phyloP scores from a whole-genome alignment of 1,139 yeast genomes.

The Debaryomycetaceae sp. region DNA sequence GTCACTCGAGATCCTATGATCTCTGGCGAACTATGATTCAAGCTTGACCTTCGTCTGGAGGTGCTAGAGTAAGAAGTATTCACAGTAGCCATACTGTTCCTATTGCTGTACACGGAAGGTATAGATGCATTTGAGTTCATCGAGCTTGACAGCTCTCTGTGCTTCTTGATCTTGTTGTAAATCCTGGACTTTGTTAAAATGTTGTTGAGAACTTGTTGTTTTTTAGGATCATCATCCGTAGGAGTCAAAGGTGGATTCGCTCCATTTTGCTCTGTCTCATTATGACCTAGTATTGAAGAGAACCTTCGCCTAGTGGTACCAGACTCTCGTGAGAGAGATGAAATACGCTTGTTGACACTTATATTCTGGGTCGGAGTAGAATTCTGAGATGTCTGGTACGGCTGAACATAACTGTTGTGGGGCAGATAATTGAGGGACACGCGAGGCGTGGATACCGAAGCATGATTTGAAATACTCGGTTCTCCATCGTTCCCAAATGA shows the following conservation, averaged over 20 bases:
- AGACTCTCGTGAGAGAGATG: slow-evolving; percentile 8
- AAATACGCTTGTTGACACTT: slow-evolving; percentile 6
- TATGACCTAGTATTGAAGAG: slow-evolving; percentile 21
- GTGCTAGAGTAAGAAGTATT: slow-evolving; percentile 16
- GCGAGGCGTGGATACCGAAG: slow-evolving; percentile 16
- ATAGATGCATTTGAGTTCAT: slow-evolving; percentile 24
- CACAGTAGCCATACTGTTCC: slow-evolving; percentile 26
- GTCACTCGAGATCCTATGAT: slow-evolving; percentile 6
- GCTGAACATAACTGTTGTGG: background rate
- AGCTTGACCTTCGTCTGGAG: slow-evolving; percentile 19
- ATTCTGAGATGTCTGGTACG: background rate
- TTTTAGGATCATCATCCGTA: slow-evolving; percentile 19
- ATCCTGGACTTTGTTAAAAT: slow-evolving; percentile 36
- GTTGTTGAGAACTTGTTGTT: slow-evolving; percentile 26
- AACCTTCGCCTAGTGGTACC: slow-evolving; percentile 22
- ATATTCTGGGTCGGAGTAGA: slow-evolving; percentile 4
- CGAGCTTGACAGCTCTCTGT: slow-evolving; percentile 38
- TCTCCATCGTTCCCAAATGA: slow-evolving; percentile 5
- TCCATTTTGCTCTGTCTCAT: slow-evolving; percentile 5
- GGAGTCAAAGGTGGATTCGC: slow-evolving; percentile 3
- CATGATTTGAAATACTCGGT: slow-evolving; percentile 20
- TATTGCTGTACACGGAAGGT: slow-evolving; percentile 18
- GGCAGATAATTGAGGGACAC: slow-evolving; percentile 13
- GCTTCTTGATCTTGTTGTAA: slow-evolving; percentile 37
- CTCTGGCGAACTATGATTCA: slow-evolving; percentile 15